Base-by-base conservation (phyloP, 2,329 filamentous ascomycete species). In the Fonsecaea multimorphosa region DNA sequence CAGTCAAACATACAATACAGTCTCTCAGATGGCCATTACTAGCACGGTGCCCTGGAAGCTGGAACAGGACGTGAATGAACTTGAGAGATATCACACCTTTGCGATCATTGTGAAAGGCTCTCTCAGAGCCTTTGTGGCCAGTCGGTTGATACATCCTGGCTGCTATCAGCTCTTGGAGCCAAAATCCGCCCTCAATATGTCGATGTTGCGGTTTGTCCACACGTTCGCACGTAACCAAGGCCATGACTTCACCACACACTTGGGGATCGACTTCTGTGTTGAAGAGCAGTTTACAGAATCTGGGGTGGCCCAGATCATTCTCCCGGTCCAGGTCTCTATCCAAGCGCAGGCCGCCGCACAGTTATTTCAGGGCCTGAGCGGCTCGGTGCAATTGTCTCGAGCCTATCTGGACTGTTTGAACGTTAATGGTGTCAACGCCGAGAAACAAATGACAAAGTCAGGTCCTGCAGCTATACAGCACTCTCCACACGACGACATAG, bases 221-320 rank as follows among this genome's bases (percentile, higher is more conserved):
- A 61, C 65, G 14, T 66, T 68, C 16, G 65, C 59, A 11, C 16
- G 52, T 12, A 67, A 64, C n/a, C 62, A 67, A 46, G 83, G 84
- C 0, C 61, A 75, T 19, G 71, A 75, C 5, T 79, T 91, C 72
- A 92, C 88, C 0, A 90, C 90, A 0, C 91, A 93, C 73, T 74
- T 93, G 34, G 88, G 85, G n/a, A 87, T 93, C 61, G 87, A 91
- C 74, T 89, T 93, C 69, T 78, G 92, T 68, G 84, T 90, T 2
- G 83, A 86, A 55, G 79, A 83, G 61, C 74, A 78, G 56, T 72
- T 77, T n/a, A 70, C 58, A 58, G 69, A 69, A 69, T 76, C 63
- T 57, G 72, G 57, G 67, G 76, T 61, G 63, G 72, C 14, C 70
- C 76, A 69, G 31, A 56, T 54, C 27, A 75, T 91, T 1, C 87